Evolutionary conservation across 768 basidiomycete genomes (phyloP).

Genomic region (Amanita thiersii): DNA sequence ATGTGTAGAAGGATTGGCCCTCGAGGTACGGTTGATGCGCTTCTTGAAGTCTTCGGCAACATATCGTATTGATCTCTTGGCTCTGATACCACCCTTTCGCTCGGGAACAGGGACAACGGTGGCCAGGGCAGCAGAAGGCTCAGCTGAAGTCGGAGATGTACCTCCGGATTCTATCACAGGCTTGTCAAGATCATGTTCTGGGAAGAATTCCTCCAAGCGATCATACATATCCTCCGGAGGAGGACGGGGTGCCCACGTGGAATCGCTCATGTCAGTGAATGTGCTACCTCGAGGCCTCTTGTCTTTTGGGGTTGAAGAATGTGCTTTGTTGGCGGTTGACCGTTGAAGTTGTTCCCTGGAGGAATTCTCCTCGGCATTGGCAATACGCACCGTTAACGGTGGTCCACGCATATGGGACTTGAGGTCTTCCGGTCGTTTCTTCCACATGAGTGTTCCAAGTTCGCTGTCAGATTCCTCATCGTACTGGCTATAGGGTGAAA

Average conservation of each 20-base stretch:
- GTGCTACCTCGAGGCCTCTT: slow-evolving; percentile 38
- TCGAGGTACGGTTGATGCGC: slow-evolving; percentile 62
- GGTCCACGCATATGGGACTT: slow-evolving; percentile 21
- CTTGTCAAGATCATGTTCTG: slow-evolving; percentile 91
- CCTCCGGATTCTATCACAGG: slow-evolving; percentile 89
- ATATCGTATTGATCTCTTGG: slow-evolving; percentile 88
- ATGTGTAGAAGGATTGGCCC: slow-evolving; percentile 40
- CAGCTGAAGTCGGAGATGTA: slow-evolving; percentile 64
- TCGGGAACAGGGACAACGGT: slow-evolving; percentile 25
- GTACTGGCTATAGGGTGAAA: slow-evolving; percentile 14
- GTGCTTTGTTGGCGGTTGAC: slow-evolving; percentile 14
- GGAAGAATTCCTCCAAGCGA: slow-evolving; percentile 91
- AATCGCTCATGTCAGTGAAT: slow-evolving; percentile 54
- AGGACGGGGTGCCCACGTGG: slow-evolving; percentile 86
- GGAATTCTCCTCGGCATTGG: background rate
- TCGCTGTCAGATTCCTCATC: slow-evolving; percentile 45
- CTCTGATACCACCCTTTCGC: slow-evolving; percentile 39
- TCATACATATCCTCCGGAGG: slow-evolving; percentile 91
- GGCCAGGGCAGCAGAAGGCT: slow-evolving; percentile 32
- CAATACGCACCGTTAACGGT: slow-evolving; percentile 36
- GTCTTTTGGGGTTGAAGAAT: slow-evolving; percentile 18
- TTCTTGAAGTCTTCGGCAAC: slow-evolving; percentile 87
- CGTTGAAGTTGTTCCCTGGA: slow-evolving; percentile 3
- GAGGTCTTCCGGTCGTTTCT: slow-evolving; percentile 5
- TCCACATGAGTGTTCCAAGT: slow-evolving; percentile 18